Percentiles rank a stretch among this genome's conserved stretches.
Conservation (phyloP, 2,329 filamentous ascomycete genomes). For the Seiridium cupressi region DNA sequence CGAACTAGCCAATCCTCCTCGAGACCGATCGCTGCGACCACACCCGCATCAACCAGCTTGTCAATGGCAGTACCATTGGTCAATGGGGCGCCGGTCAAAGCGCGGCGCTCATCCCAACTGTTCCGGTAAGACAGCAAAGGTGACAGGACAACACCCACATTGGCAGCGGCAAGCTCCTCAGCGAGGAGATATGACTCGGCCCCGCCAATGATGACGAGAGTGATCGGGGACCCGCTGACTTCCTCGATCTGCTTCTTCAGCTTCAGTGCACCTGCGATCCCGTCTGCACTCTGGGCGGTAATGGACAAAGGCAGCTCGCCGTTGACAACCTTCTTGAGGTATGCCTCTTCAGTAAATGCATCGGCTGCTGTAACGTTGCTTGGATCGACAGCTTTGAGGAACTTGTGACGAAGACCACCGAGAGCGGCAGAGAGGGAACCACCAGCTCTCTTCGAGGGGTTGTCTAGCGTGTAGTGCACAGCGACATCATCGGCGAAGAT, state of each 20-base stretch:
- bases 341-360: constrained; percentile 46
- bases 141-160: constrained; percentile 58
- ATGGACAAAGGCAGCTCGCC: constrained; percentile 56
- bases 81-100: constrained; percentile 62
- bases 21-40: constrained; percentile 55
- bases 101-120: constrained; percentile 61
- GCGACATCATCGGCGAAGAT: constrained; percentile 54
- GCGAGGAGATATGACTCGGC: constrained; percentile 63
- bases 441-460: constrained; percentile 40
- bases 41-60: constrained; percentile 55
- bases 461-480: constrained; percentile 57
- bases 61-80: constrained; percentile 65
- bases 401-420: constrained; percentile 48
- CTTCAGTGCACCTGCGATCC: constrained; percentile 56
- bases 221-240: constrained; percentile 32
- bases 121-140: constrained; percentile 55
- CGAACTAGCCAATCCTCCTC: constrained; percentile 62
- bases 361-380: constrained; percentile 35
- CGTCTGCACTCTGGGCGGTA: constrained; percentile 61
- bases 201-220: constrained; percentile 59
- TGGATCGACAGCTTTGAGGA: constrained; percentile 47
- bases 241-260: constrained; percentile 57
- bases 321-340: constrained; percentile 51
- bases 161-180: constrained; percentile 51
- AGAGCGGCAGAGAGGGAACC: constrained; percentile 54